These are phyloP conservation scores for Ogataea thermomethanolica DNA, from an alignment of 805 yeast genomes.

Conservation along the genomic window DNA sequence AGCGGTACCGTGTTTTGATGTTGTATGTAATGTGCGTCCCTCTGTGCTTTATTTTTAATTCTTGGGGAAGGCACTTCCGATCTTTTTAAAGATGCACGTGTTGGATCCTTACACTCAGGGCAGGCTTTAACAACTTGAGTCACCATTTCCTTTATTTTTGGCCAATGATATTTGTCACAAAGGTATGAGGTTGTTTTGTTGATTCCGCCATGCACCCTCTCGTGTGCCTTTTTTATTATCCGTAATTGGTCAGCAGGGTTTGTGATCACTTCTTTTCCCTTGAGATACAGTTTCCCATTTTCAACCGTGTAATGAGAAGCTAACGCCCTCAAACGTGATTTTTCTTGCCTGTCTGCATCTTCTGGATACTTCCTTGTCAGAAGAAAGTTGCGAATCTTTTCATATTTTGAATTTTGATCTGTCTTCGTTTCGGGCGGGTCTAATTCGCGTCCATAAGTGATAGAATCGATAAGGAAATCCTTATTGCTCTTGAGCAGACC, in stretches of 20 bases:
- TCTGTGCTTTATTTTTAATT: constrained; percentile 5
- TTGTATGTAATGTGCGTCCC: constrained; percentile 3
- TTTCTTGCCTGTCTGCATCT: constrained; percentile 75
- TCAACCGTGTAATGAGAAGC: constrained; percentile 73
- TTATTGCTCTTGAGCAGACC: constrained; percentile 84
- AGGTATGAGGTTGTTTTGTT: constrained; percentile 79
- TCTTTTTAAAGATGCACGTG: constrained; percentile 16
- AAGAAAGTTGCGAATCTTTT: constrained; percentile 70
- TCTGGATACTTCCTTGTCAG: constrained; percentile 87
- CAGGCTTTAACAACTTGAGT: constrained; percentile 75
- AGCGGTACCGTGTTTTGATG: constrained; percentile 9
- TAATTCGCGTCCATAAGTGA: constrained; percentile 79
- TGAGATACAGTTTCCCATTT: constrained; percentile 70
- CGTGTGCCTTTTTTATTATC: constrained; percentile 69
- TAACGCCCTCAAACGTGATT: constrained; percentile 77
- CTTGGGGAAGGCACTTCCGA: constrained; percentile 16
- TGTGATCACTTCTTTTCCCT: constrained; percentile 79
- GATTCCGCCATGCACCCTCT: constrained; percentile 74
- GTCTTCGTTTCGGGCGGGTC: constrained; percentile 43
- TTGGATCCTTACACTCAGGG: constrained; percentile 56
- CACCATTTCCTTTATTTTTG: constrained; percentile 84
- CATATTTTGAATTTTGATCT: constrained; percentile 51
- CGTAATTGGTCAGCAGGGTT: constrained; percentile 72
- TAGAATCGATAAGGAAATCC: constrained; percentile 73
- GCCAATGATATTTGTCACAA: constrained; percentile 85